These are phyloP conservation scores for Tolypocladium endophyticum DNA, from an alignment of 2,329 filamentous ascomycete genomes.

Conservation along the genomic window DNA sequence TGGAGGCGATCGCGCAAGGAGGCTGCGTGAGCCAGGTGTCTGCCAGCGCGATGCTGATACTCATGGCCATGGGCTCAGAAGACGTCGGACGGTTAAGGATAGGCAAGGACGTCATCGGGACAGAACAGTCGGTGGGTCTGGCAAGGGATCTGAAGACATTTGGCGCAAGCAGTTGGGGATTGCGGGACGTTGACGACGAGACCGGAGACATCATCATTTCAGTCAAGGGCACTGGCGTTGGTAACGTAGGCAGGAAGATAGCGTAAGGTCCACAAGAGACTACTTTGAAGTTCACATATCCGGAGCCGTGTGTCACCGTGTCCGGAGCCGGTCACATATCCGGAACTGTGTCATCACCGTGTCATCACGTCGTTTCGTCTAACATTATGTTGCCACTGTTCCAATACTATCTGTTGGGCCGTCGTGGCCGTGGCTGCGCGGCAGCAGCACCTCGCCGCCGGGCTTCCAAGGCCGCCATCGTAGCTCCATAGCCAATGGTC, in stretches of 20 bases:
- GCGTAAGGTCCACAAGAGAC: slow-evolving; percentile 26
- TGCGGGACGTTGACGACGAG: slow-evolving; percentile 62
- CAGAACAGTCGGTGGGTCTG: slow-evolving; percentile 68
- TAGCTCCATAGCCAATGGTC: slow-evolving; percentile 43
- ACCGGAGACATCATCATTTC: slow-evolving; percentile 72
- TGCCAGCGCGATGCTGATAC: slow-evolving; percentile 62
- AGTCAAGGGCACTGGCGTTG: slow-evolving; percentile 85
- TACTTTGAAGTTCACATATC: neutral
- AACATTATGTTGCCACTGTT: neutral
- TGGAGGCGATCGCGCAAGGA: slow-evolving; percentile 72
- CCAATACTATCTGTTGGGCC: slow-evolving; percentile 8
- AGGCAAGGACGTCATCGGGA: slow-evolving; percentile 70
- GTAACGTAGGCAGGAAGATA: slow-evolving; percentile 90
- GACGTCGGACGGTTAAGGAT: slow-evolving; percentile 83
- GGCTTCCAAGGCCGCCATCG: slow-evolving; percentile 40
- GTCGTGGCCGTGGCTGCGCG: slow-evolving; percentile 10
- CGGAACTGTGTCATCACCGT: no score
- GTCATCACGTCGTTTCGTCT: neutral
- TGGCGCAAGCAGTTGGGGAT: slow-evolving; percentile 81
- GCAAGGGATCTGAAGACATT: slow-evolving; percentile 83
- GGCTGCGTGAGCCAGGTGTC: slow-evolving; percentile 70
- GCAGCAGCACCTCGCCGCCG: slow-evolving; percentile 25
- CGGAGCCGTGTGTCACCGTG: no score
- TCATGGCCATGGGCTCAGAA: slow-evolving; percentile 98
- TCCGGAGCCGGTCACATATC: no score